Evolutionary conservation across 2,329 filamentous ascomycete genomes (phyloP).

Genomic region (Colletotrichum viniferum): DNA sequence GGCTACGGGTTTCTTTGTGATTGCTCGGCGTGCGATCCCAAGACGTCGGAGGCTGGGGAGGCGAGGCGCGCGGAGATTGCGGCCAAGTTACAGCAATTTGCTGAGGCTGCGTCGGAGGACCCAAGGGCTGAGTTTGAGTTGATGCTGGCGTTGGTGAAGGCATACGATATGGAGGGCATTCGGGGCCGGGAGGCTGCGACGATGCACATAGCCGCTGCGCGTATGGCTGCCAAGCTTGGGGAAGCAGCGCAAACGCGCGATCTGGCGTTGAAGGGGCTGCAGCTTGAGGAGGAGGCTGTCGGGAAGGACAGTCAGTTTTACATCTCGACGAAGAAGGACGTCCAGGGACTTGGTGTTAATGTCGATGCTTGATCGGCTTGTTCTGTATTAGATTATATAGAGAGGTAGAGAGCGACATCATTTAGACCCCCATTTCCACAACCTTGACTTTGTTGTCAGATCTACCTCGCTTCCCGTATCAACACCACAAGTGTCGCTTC

Average conservation of each 20-base stretch:
- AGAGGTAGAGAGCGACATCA: not conserved
- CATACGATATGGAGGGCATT: constrained; percentile 3
- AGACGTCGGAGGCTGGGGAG: not conserved
- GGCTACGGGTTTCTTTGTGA: constrained; percentile 11
- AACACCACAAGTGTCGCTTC: fast-evolving
- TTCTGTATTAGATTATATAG: not conserved
- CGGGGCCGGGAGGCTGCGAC: constrained; percentile 13
- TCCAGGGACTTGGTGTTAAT: not conserved
- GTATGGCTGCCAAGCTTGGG: not conserved
- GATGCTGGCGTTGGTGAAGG: not conserved
- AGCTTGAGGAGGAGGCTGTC: constrained; percentile 12
- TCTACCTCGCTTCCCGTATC: not conserved
- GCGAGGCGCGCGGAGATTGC: not conserved
- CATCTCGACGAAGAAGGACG: not conserved
- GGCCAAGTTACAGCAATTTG: not conserved
- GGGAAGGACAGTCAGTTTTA: constrained; percentile 17
- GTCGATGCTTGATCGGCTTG: not conserved
- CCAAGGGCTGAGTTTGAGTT: not conserved
- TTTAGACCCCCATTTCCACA: not conserved
- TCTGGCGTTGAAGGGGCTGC: constrained; percentile 1
- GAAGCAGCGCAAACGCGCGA: not conserved
- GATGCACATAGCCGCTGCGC: not conserved
- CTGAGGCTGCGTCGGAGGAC: not conserved
- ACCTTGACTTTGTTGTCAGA: fast-evolving
- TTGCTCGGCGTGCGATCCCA: not conserved